Evolutionary conservation across 1,284 basidiomycete species (phyloP).

Genomic region (Sporisorium reilianum): DNA sequence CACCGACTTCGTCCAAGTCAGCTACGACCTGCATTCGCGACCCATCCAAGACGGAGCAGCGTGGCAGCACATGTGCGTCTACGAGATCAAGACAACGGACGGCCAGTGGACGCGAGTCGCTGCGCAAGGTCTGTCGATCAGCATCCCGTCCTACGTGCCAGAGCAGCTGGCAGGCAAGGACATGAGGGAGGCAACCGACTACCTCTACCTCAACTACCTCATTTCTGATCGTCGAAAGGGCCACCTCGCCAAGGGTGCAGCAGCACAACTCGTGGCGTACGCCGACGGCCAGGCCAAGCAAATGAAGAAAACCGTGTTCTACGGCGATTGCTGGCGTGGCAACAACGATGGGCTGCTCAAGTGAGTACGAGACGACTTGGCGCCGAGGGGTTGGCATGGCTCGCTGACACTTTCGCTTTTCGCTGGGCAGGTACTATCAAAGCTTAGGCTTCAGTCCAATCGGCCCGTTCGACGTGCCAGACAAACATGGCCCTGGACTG

Average conservation of each 20-base stretch:
- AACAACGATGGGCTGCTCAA: conserved; percentile 35
- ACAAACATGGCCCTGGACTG: conserved; percentile 40
- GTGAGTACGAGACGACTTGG: too few species aligned
- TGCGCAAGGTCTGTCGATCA: conserved; percentile 11
- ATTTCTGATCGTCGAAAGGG: conserved; percentile 35
- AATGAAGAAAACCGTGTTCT: conserved; percentile 17
- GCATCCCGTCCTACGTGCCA: conserved; percentile 32
- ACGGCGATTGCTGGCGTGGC: conserved; percentile 50
- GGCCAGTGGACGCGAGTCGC: conserved; percentile 29
- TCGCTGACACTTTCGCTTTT: background rate
- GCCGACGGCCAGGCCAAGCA: conserved; percentile 6
- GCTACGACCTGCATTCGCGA: conserved; percentile 9
- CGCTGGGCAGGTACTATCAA: conserved; percentile 36
- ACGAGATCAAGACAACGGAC: conserved; percentile 20
- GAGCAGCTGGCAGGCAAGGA: background rate
- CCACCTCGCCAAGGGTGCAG: conserved; percentile 31
- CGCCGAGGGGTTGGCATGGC: too few species aligned
- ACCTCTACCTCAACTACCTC: conserved; percentile 42
- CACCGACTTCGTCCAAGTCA: conserved; percentile 9
- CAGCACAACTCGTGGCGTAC: conserved; percentile 16
- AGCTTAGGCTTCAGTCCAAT: conserved; percentile 29
- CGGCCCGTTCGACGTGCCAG: conserved; percentile 36
- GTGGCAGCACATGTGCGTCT: conserved; percentile 23
- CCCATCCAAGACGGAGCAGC: background rate
- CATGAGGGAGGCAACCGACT: conserved; percentile 8